Base-by-base conservation (phyloP, 257 asterid species). In the Capsicum pubescens region DNA sequence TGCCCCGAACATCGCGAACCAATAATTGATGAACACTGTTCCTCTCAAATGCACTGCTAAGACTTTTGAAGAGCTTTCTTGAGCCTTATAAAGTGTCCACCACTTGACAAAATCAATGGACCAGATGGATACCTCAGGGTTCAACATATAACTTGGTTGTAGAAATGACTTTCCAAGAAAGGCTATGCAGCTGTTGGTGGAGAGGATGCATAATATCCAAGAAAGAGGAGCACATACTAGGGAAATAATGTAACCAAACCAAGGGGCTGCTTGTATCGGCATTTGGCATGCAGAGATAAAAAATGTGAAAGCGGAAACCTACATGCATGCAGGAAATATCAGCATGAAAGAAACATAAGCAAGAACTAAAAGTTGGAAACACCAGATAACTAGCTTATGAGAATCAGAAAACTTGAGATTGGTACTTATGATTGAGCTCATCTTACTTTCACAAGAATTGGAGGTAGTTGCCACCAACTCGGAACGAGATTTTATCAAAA, bases 51-150 rank as follows among this genome's bases (percentile, higher is more conserved):
- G 95, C 55, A 89, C 89, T 26, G 98, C 97, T 32, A 93, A 79
- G 69, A 88, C 94, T 88, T 88, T 92, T 44, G 98, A 92, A 63
- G 98, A 88, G 17, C 87, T 74, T 67, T 93, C 97, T 76, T 90
- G 93, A 72, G 82, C 93, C 86, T 92, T 93, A 88, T 91, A 88
- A 39, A 93, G 92, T 48, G 98, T 89, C 97, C 95, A 92, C 98
- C 98, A 93, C 84, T 91, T 93, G 17, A 90, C 92, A 44, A 92
- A 93, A 57, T 84, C 93, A 16, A 64, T 10, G 0, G 98, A 90
- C 95, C 95, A 92, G n/a, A 90, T 90, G 5, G 97, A 91, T n/a
- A 91, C 79, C 79, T 87, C 91, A 0, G 93, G 82, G 54, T 80
- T 76, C 68, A 91, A 68, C 6, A 91, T 90, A 39, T 91, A 91